These are phyloP conservation scores for Setaria italica DNA, from an alignment of 202 grass and related monocot species.

Conservation along the genomic window DNA sequence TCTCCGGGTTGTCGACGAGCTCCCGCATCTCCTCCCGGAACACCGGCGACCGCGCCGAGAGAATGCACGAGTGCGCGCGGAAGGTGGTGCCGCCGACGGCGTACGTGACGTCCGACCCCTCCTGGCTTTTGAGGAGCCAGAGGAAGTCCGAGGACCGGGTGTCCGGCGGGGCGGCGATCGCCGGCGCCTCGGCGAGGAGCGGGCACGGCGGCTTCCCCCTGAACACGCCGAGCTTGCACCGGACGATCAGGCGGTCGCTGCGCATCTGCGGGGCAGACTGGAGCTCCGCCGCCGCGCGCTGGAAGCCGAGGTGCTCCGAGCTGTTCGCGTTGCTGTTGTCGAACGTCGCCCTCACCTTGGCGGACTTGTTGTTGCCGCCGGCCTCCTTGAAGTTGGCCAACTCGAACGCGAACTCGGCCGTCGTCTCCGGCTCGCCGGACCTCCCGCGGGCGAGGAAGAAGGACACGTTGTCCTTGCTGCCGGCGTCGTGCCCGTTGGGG, in stretches of 20 bases:
- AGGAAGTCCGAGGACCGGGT: neutral
- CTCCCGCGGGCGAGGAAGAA: constrained; percentile 4
- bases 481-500: constrained; percentile 6
- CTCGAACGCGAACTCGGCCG: constrained; percentile 35
- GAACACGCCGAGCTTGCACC: constrained; percentile 27
- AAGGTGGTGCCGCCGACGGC: constrained; percentile 1
- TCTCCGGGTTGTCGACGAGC: neutral
- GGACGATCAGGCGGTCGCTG: neutral
- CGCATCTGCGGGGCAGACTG: neutral
- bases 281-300: neutral
- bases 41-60: constrained; percentile 11
- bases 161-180: constrained; percentile 8
- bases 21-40: constrained; percentile 3
- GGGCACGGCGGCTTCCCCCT: neutral
- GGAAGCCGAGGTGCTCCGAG: neutral
- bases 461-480: neutral
- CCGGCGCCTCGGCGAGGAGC: neutral
- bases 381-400: neutral
- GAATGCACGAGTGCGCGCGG: constrained; percentile 31
- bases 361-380: neutral
- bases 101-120: constrained; percentile 19
- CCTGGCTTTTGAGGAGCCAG: constrained; percentile 20
- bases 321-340: neutral
- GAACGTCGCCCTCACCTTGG: constrained; percentile 7
- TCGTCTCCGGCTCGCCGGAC: neutral